phyloP scores from a whole-genome alignment of 1,284 basidiomycete genomes.

The Polyporus tsugae region DNA sequence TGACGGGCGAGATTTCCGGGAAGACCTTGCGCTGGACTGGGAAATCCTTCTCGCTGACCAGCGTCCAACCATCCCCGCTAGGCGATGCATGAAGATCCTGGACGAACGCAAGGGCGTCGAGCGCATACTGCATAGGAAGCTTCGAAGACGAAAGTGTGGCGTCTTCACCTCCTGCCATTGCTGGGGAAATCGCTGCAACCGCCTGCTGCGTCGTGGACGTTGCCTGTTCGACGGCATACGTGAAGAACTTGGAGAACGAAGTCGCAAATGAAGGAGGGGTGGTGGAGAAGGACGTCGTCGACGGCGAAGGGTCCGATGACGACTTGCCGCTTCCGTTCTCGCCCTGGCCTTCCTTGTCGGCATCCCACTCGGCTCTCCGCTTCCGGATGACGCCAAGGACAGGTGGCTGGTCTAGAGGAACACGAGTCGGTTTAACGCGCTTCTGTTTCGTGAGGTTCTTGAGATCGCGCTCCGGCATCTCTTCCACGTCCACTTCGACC shows the following conservation, averaged over 20 bases:
- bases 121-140: conserved; percentile 77
- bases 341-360: conserved; percentile 38
- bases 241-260: conserved; percentile 77
- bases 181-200: conserved; percentile 74
- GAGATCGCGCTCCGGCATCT: conserved; percentile 89
- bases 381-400: conserved; percentile 77
- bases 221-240: conserved; percentile 77
- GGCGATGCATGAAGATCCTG: conserved; percentile 75
- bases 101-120: conserved; percentile 83
- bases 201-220: conserved; percentile 75
- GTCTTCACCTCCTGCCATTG: conserved; percentile 49
- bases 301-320: conserved; percentile 28
- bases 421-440: conserved; percentile 85
- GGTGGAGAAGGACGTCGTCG: conserved; percentile 47
- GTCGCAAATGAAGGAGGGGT: conserved; percentile 68
- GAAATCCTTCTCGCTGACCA: conserved; percentile 84
- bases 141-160: conserved; percentile 59
- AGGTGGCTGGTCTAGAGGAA: conserved; percentile 93
- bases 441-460: conserved; percentile 86
- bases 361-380: conserved; percentile 71
- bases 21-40: conserved; percentile 81
- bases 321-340: conserved; percentile 37
- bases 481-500: conserved; percentile 90
- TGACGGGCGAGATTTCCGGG: conserved; percentile 80
- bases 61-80: conserved; percentile 81